These are phyloP conservation scores for Calycina herbarum DNA, from an alignment of 2,329 filamentous ascomycete genomes.

Conservation along the genomic window DNA sequence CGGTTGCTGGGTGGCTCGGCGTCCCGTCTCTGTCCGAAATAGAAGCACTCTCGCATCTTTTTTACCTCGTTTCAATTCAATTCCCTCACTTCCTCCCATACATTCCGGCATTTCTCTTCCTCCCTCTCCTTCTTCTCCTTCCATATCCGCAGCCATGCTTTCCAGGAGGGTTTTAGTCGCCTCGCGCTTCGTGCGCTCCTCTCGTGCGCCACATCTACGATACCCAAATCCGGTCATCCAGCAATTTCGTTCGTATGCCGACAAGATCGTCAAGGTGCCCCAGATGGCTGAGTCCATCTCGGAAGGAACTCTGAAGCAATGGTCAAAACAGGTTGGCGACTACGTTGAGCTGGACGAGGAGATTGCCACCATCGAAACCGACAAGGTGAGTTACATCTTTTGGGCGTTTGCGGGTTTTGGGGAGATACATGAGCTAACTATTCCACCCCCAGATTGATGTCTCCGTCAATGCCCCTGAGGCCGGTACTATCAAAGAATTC, in stretches of 20 bases:
- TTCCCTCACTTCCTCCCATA: slow-evolving; percentile 7
- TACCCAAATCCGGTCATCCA: slow-evolving; percentile 48
- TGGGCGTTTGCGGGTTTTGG: background rate
- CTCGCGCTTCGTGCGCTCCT: slow-evolving; percentile 36
- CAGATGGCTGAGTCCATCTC: slow-evolving; percentile 99
- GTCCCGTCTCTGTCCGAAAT: background rate
- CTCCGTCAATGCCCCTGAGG: slow-evolving; percentile 88
- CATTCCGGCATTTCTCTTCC: background rate
- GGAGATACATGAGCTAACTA: slow-evolving; percentile 17
- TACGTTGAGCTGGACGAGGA: slow-evolving; percentile 95
- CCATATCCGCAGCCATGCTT: slow-evolving; percentile 33
- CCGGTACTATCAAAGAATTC: slow-evolving; percentile 89
- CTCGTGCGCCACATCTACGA: slow-evolving; percentile 34
- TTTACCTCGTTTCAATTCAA: background rate
- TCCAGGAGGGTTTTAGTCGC: slow-evolving; percentile 37
- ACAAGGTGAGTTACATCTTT: slow-evolving; percentile 67
- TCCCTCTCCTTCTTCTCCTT: slow-evolving; percentile 5
- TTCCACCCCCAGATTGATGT: slow-evolving; percentile 77
- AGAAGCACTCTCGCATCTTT: background rate
- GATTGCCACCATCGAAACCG: slow-evolving; percentile 97
- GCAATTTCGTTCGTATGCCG: slow-evolving; percentile 67
- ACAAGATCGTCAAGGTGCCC: slow-evolving; percentile 87
- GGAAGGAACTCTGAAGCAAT: slow-evolving; percentile 95
- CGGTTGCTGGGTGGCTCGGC: background rate
- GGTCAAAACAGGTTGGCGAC: slow-evolving; percentile 88